Percentiles rank a stretch among this genome's conserved stretches.
Evolutionary conservation across 2,329 filamentous ascomycete species (phyloP).

Genomic region (Bisporella sp.): DNA sequence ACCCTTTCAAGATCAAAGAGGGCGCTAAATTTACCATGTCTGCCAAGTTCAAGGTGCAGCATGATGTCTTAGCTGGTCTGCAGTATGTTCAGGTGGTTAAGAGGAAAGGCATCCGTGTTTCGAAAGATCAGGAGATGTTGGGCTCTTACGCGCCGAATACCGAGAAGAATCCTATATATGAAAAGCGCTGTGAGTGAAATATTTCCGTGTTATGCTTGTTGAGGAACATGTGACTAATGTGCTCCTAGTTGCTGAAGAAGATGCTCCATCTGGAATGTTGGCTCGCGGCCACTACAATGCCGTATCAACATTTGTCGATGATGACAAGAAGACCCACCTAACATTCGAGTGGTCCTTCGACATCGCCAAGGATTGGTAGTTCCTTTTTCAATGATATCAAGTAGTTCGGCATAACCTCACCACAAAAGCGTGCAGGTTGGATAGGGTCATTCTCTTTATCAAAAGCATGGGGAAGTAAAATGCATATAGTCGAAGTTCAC

Average conservation of each 20-base stretch:
- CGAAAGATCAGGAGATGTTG: constrained; percentile 98
- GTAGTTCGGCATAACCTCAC: too few species aligned
- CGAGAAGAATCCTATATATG: constrained; percentile 74
- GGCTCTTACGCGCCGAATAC: constrained; percentile 93
- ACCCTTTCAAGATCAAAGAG: constrained; percentile 98
- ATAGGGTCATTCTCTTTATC: neutral
- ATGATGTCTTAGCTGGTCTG: constrained; percentile 88
- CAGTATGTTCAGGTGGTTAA: constrained; percentile 96
- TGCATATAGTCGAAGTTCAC: neutral
- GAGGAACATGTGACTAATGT: constrained; percentile 1
- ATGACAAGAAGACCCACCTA: constrained; percentile 86
- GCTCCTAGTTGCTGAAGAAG: constrained; percentile 72
- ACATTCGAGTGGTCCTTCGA: constrained; percentile 95
- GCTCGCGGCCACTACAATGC: constrained; percentile 87
- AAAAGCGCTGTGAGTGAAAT: constrained; percentile 75
- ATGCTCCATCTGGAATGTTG: constrained; percentile 86
- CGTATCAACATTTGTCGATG: constrained; percentile 84
- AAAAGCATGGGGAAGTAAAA: neutral
- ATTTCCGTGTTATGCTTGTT: constrained; percentile 32
- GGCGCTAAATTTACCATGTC: constrained; percentile 91
- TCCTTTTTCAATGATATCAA: too few species aligned
- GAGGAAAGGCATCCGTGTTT: constrained; percentile 76
- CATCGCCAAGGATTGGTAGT: constrained; percentile 91
- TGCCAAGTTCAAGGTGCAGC: constrained; percentile 90
- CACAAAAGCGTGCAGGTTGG: too few species aligned